These are phyloP conservation scores for Populus hybrid DNA, from an alignment of 441 rosid genomes.

Conservation along the genomic window DNA sequence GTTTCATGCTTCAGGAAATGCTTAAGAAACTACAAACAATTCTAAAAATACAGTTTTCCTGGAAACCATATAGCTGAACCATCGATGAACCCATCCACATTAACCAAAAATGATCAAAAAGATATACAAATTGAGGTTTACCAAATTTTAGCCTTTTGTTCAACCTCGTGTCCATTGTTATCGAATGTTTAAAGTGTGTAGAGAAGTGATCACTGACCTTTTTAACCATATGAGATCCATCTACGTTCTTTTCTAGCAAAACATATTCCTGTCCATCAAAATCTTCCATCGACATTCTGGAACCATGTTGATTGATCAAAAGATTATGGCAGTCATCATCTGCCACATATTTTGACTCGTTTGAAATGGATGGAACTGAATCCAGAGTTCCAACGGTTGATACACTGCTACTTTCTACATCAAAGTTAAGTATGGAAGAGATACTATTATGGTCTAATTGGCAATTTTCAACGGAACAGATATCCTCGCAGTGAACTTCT, in stretches of 20 bases:
- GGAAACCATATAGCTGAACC: neutral
- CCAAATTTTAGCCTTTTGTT: neutral
- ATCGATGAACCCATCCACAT: neutral
- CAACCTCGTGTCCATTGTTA: neutral
- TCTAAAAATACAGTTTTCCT: neutral
- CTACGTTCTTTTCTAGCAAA: neutral
- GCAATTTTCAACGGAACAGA: neutral
- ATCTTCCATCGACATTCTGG: neutral
- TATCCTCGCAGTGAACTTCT: neutral
- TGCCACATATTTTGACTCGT: neutral
- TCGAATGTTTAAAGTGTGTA: neutral
- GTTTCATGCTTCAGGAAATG: too few relatives aligned
- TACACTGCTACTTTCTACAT: neutral
- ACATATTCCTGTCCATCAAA: neutral
- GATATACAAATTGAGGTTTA: neutral
- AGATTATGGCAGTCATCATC: neutral
- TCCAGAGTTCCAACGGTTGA: slow-evolving; percentile 11
- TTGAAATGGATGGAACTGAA: slow-evolving; percentile 6
- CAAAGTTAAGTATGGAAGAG: neutral
- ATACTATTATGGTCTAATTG: neutral
- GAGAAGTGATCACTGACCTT: neutral
- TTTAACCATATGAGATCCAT: neutral
- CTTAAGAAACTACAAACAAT: neutral
- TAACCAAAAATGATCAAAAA: neutral
- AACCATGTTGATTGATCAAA: neutral